A percentile compares a stretch with the other conserved stretches of the same genome.
phyloP scores from a whole-genome alignment of 2,329 filamentous ascomycete species.

The Dactylella cylindrospora region DNA sequence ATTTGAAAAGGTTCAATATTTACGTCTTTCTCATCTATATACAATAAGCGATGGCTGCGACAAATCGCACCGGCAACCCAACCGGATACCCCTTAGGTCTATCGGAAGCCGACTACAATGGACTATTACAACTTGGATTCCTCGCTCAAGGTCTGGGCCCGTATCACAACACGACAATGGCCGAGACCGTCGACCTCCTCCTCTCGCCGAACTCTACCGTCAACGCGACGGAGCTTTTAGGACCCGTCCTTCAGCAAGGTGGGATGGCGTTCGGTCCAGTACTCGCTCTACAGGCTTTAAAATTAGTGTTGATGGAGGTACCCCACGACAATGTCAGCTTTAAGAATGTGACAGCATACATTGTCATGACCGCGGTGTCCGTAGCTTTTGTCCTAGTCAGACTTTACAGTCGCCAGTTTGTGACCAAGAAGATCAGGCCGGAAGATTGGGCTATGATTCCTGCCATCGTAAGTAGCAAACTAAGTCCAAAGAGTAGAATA shows the following conservation, averaged over 20 bases:
- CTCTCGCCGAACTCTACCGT: slow-evolving; percentile 27
- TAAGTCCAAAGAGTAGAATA: no score
- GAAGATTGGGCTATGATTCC: slow-evolving; percentile 44
- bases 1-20: no score
- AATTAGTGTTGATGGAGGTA: slow-evolving; percentile 26
- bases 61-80: slow-evolving; percentile 35
- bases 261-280: slow-evolving; percentile 21
- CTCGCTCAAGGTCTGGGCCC: slow-evolving; percentile 37
- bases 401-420: slow-evolving; percentile 36
- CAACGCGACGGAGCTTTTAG: slow-evolving; percentile 26
- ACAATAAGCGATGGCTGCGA: slow-evolving; percentile 17
- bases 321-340: slow-evolving; percentile 41
- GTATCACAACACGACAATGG: slow-evolving; percentile 42
- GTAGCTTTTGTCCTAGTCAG: slow-evolving; percentile 34
- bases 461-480: slow-evolving; percentile 23
- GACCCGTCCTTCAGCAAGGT: slow-evolving; percentile 18
- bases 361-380: slow-evolving; percentile 38
- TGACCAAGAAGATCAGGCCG: slow-evolving; percentile 40
- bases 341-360: slow-evolving; percentile 32
- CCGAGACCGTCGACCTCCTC: slow-evolving; percentile 34
- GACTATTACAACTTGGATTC: slow-evolving; percentile 30
- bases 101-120: slow-evolving; percentile 33
- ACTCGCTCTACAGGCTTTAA: slow-evolving; percentile 30
- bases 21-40: no score
- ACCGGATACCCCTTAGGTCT: slow-evolving; percentile 36